Base-by-base conservation (phyloP, 345 rosid genomes). In the Draba incana region DNA sequence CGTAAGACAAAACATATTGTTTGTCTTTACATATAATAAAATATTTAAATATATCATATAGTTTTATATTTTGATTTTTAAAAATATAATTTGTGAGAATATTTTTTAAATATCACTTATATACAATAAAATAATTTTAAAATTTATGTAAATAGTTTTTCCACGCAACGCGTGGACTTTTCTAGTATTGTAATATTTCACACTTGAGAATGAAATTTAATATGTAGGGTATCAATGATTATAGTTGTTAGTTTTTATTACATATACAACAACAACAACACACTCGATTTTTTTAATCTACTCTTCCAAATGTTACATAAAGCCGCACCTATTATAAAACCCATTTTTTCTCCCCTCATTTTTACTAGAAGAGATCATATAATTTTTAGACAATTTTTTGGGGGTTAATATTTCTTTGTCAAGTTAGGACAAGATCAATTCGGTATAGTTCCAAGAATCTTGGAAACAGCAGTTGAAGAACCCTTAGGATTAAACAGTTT, bases 401-500 rank as follows among this genome's bases (percentile, higher is more conserved):
- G 13, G 56, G 56, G 35, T 46, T 45, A 64, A 12, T 50, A 20
- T 28, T 47, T 30, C 66, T 64, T 56, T 63, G 48, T 50, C 54
- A 58, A 8, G 72, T 74, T 58, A 74, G 72, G 23, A 25, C 23
- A 43, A 24, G 35, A 30, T 73, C 46, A 65, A 61, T 24, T 52
- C 1, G 33, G 14, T 30, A 68, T 15, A 68, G 64, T 49, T 47
- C 74, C 74, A 68, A 68, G 42, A 56, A 62, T 75, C 65, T 75
- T 62, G 69, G 74, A 49, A 39, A 47, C 70, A 42, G 41, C n/a
- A 55, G 24, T 13, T 15, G 77, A 56, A 55, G 76, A 52, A 57
- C 76, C 30, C 45, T 73, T 53, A 1, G 84, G 84, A 44, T 69
- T 37, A 54, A 78, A 66, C 10, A 79, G 53, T 59, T 70, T 83